These are phyloP conservation scores for Xylariaceae sp. DNA, from an alignment of 2,329 filamentous ascomycete species.

Conservation along the genomic window DNA sequence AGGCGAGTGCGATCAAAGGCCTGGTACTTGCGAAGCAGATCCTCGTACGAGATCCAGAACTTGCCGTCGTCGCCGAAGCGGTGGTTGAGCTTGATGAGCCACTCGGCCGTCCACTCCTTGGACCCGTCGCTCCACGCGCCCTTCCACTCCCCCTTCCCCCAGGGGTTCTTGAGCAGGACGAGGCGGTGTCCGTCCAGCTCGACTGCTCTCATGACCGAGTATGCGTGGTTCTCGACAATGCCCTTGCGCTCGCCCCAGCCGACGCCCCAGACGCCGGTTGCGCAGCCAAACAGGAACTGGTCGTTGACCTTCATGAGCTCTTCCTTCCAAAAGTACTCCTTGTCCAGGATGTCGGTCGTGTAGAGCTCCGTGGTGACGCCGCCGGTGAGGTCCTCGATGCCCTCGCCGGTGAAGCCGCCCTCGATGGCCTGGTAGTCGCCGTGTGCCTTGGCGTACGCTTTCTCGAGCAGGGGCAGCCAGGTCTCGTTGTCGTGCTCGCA, in stretches of 20 bases:
- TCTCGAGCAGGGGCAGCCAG: slow-evolving; percentile 75
- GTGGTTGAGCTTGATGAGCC: slow-evolving; percentile 51
- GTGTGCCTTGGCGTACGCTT: slow-evolving; percentile 80
- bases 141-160: slow-evolving; percentile 57
- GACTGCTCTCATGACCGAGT: slow-evolving; percentile 55
- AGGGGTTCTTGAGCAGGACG: slow-evolving; percentile 48
- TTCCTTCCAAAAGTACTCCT: slow-evolving; percentile 76
- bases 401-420: slow-evolving; percentile 64
- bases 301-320: slow-evolving; percentile 76
- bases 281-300: slow-evolving; percentile 72
- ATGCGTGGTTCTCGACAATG: slow-evolving; percentile 54
- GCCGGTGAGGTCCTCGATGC: slow-evolving; percentile 56
- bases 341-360: slow-evolving; percentile 67
- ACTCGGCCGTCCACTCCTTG: slow-evolving; percentile 55
- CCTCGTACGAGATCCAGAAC: slow-evolving; percentile 60
- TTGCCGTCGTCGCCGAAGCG: slow-evolving; percentile 57
- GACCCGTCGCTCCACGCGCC: slow-evolving; percentile 57
- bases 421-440: slow-evolving; percentile 68
- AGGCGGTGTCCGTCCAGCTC: slow-evolving; percentile 9
- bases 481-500: slow-evolving; percentile 73
- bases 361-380: slow-evolving; percentile 66
- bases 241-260: slow-evolving; percentile 57
- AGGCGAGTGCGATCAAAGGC: slow-evolving; percentile 58
- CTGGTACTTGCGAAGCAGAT: slow-evolving; percentile 57
- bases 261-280: slow-evolving; percentile 56